Evolutionary conservation across 169 alveolate species (phyloP), one percentile per base, ranked within the genome.

Genomic region (Cryptosporidium sp.): DNA sequence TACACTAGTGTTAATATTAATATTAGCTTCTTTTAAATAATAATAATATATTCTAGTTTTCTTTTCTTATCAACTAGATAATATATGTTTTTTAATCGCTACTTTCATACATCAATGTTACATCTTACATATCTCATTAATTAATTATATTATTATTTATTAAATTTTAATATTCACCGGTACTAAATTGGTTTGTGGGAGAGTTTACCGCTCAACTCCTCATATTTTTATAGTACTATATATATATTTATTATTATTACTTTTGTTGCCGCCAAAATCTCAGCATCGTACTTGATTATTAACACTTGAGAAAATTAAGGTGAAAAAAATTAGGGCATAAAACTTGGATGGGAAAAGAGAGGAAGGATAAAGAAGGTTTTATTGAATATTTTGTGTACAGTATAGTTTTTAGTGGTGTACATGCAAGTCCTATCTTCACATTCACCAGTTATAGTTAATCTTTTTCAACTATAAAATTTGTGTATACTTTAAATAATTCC

Each of bases 101-200:
- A n/a, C n/a, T 55, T 26, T 21, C 29, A 55, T 23, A 55, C 67
- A 55, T 21, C 59, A 10, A 50, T 5, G 8, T 26, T 55, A n/a
- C 67, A 55, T 55, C 67, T 55, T 55, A 55, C 14, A 8, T 55
- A 55, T 10, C 29, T 55, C 35, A 55, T 55, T 55, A 55, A 55
- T 55, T 55, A 55, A 23, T 55, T 55, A 55, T 55, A 55, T 55
- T 55, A 55, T 41, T 14, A 48, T 16, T 55, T 55, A 55, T 55
- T 55, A 10, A 55, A n/a, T 55, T 55, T 55, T 55, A 55, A 55
- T 55, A 55, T 55, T 55, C 67, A 0, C 67, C 67, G 67, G 67
- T 55, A 55, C 67, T 55, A 55, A 55, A 21, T 55, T 16, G 21
- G 1, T 55, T 55, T 55, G 67, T 55, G 67, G 67, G 67, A 55